phyloP scores from a whole-genome alignment of 2,329 filamentous ascomycete species.

The Beauveria australis region DNA sequence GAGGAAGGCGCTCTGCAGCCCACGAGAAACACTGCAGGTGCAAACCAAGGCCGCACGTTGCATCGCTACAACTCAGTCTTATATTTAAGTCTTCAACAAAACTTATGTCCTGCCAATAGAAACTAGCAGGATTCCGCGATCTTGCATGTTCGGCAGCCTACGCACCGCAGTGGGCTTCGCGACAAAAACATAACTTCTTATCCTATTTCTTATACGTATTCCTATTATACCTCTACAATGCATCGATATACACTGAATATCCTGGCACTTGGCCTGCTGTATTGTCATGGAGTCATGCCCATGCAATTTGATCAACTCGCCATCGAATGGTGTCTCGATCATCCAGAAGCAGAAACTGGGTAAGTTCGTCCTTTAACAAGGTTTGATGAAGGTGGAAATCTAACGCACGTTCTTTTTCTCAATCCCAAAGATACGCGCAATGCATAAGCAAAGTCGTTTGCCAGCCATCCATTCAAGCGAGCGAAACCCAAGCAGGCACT shows the following conservation, averaged over 20 bases:
- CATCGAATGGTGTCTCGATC: conserved; percentile 6
- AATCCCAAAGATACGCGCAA: neutral
- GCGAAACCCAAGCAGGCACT: neutral
- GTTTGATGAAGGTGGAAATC: neutral
- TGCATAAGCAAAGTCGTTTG: conserved; percentile 2
- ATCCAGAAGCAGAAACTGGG: neutral
- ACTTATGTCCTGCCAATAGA: neutral
- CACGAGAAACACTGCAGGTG: neutral
- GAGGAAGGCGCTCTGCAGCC: neutral
- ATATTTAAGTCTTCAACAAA: neutral
- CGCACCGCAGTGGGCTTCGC: neutral
- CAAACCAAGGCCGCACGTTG: neutral
- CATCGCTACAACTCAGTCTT: neutral
- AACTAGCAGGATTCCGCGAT: neutral
- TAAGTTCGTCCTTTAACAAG: neutral
- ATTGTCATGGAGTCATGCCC: neutral
- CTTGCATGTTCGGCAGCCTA: neutral
- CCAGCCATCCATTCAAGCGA: neutral
- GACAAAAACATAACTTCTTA: neutral
- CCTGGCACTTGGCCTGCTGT: neutral
- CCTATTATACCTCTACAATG: neutral
- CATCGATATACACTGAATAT: neutral
- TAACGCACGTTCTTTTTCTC: neutral
- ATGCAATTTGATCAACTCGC: neutral
- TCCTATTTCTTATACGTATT: neutral